Conservation (phyloP, 2,329 filamentous ascomycete species). For the Leptosphaerulina australis region DNA sequence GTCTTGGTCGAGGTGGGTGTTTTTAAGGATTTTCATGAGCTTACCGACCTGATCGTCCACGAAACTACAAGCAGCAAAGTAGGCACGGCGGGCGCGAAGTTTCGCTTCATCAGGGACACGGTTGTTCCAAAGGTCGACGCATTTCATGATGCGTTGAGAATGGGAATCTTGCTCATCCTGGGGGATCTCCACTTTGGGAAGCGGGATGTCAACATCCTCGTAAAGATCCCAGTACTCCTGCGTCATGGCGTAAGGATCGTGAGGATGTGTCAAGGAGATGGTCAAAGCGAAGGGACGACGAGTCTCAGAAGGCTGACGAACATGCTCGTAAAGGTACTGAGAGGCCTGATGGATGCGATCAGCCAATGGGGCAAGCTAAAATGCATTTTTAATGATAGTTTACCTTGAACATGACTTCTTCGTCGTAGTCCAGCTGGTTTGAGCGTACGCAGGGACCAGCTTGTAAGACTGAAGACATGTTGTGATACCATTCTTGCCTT, state of each 20-base stretch:
- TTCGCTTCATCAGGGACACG: slow-evolving; percentile 85
- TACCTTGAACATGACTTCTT: slow-evolving; percentile 88
- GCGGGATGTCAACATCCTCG: slow-evolving; percentile 82
- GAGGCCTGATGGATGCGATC: slow-evolving; percentile 63
- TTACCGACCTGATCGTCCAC: slow-evolving; percentile 92
- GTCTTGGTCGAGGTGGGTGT: slow-evolving; percentile 79
- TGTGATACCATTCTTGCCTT: slow-evolving; percentile 90
- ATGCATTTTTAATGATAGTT: not conserved
- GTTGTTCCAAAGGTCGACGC: slow-evolving; percentile 84
- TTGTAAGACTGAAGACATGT: slow-evolving; percentile 90
- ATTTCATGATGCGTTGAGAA: slow-evolving; percentile 83
- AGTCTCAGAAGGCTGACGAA: slow-evolving; percentile 74
- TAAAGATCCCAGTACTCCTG: slow-evolving; percentile 93
- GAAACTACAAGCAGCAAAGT: slow-evolving; percentile 92
- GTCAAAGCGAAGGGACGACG: slow-evolving; percentile 83
- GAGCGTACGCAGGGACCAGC: slow-evolving; percentile 86
- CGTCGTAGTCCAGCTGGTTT: slow-evolving; percentile 95
- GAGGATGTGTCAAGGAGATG: slow-evolving; percentile 90
- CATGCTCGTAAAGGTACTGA: slow-evolving; percentile 89
- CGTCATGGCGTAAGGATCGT: slow-evolving; percentile 94
- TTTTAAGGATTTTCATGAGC: slow-evolving; percentile 76
- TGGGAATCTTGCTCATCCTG: slow-evolving; percentile 85
- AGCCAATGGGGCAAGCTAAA: slow-evolving; percentile 67
- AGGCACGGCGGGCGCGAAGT: slow-evolving; percentile 82
- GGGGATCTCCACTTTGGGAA: slow-evolving; percentile 78